Evolutionary conservation across 164 flowering plant genomes (phyloP).

Genomic region (Chimonanthus praecox): DNA sequence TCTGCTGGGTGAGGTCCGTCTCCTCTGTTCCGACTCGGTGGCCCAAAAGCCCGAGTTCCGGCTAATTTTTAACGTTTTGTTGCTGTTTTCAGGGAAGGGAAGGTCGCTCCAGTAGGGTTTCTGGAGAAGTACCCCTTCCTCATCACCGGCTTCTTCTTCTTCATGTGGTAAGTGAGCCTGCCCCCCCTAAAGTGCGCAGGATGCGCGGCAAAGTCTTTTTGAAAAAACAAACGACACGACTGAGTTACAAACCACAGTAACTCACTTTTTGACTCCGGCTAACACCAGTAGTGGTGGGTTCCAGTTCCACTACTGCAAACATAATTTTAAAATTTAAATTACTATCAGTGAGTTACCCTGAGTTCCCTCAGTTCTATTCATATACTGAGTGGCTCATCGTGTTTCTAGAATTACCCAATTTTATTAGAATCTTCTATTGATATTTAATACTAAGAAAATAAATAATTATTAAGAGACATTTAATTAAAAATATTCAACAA

Average conservation of each 20-base stretch:
- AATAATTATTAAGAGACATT: too few relatives aligned
- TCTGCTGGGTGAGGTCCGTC: conserved; percentile 97
- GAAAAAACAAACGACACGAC: too few relatives aligned
- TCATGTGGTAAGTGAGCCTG: conserved; percentile 68
- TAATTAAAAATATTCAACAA: too few relatives aligned
- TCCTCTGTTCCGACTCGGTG: conserved; percentile 24
- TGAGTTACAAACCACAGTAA: too few relatives aligned
- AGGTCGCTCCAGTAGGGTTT: conserved; percentile 59
- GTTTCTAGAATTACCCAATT: too few relatives aligned
- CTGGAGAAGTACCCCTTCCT: conserved; percentile 67
- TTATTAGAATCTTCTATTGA: background rate
- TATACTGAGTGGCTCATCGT: too few relatives aligned
- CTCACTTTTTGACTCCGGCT: too few relatives aligned
- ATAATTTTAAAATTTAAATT: too few relatives aligned
- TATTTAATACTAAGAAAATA: background rate
- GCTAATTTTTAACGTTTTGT: conserved; percentile 17
- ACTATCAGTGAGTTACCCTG: too few relatives aligned
- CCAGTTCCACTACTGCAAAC: too few relatives aligned
- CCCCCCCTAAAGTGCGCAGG: background rate
- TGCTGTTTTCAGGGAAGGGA: conserved; percentile 41
- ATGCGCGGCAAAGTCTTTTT: background rate
- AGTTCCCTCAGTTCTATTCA: too few relatives aligned
- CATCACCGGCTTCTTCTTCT: conserved; percentile 93
- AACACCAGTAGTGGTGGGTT: too few relatives aligned
- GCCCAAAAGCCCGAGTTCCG: conserved; percentile 13